Conservation (phyloP, 495 filamentous ascomycete genomes). For the Pseudoneurospora amorphoporcata region DNA sequence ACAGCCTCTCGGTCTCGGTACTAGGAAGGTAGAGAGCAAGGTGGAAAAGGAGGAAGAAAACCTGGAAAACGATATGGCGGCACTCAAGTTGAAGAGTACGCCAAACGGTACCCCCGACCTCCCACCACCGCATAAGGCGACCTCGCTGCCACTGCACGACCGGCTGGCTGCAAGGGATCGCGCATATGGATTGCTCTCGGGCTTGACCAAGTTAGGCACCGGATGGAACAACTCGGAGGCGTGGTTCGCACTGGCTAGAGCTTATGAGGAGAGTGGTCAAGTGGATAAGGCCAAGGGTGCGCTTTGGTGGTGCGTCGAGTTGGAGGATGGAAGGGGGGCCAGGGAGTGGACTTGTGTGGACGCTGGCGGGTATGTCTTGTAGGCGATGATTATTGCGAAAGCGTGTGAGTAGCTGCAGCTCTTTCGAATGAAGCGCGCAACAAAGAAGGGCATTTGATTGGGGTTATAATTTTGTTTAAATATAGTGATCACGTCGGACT, state of each 20-base stretch:
- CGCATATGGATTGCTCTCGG: slow-evolving; percentile 69
- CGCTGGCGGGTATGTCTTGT: slow-evolving; percentile 49
- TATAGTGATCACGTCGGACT: neutral
- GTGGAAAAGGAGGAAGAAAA: neutral
- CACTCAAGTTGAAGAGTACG: neutral
- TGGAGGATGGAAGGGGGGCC: slow-evolving; percentile 55
- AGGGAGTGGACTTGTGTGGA: slow-evolving; percentile 48
- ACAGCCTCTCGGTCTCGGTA: slow-evolving; percentile 32
- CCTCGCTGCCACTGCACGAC: slow-evolving; percentile 54
- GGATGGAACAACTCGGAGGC: slow-evolving; percentile 94
- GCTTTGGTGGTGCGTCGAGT: slow-evolving; percentile 67
- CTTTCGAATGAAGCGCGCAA: neutral
- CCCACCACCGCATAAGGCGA: slow-evolving; percentile 34
- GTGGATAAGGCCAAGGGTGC: slow-evolving; percentile 69
- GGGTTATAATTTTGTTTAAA: neutral
- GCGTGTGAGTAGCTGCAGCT: neutral
- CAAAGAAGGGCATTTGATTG: neutral
- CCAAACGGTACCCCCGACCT: slow-evolving; percentile 19
- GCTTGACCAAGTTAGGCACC: slow-evolving; percentile 70
- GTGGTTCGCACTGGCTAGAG: slow-evolving; percentile 79
- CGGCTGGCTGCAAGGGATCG: slow-evolving; percentile 77
- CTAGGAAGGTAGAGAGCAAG: neutral
- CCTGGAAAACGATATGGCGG: neutral
- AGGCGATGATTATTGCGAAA: neutral
- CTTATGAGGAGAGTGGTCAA: slow-evolving; percentile 76